Conservation (phyloP, 139 green algal genomes). For the Chlorella sorokiniana region DNA sequence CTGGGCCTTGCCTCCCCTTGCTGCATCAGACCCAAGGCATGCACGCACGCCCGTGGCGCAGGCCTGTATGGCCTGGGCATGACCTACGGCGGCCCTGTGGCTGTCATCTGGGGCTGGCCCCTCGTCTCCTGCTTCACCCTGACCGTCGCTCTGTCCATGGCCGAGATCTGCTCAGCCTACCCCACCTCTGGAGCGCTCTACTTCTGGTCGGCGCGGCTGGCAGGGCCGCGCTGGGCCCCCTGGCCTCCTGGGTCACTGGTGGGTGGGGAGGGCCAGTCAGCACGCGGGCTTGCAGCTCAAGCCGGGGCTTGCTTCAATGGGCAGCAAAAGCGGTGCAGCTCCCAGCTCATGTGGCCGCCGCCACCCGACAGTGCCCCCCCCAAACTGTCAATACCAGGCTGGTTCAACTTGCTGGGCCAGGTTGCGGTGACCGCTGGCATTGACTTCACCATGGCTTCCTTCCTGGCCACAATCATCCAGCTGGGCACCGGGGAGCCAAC, state of each 20-base stretch:
- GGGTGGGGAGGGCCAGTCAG: too few relatives aligned
- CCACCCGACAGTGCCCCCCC: too few relatives aligned
- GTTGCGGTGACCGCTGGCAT: constrained; percentile 46
- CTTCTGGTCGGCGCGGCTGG: constrained; percentile 10
- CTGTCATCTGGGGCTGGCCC: constrained; percentile 58
- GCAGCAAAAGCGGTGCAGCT: too few relatives aligned
- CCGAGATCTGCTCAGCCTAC: constrained; percentile 54
- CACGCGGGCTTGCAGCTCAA: too few relatives aligned
- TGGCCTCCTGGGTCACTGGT: constrained; percentile 6
- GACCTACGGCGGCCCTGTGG: constrained; percentile 49
- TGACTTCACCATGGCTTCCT: constrained; percentile 43
- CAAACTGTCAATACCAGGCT: too few relatives aligned
- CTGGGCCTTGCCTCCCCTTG: too few relatives aligned
- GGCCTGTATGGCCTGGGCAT: constrained; percentile 32
- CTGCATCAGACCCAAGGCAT: too few relatives aligned
- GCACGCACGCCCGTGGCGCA: constrained; percentile 15
- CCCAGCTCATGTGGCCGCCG: too few relatives aligned
- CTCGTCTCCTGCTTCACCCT: constrained; percentile 12
- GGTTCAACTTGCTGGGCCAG: constrained; percentile 47
- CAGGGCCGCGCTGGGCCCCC: constrained; percentile 5
- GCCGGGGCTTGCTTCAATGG: too few relatives aligned
- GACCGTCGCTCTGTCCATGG: constrained; percentile 24
- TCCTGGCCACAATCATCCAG: constrained; percentile 29
- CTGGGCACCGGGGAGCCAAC: constrained; percentile 26
- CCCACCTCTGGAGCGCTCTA: constrained; percentile 44